Base-by-base conservation (phyloP, 2,329 filamentous ascomycete species). In the Penicillium sp. region DNA sequence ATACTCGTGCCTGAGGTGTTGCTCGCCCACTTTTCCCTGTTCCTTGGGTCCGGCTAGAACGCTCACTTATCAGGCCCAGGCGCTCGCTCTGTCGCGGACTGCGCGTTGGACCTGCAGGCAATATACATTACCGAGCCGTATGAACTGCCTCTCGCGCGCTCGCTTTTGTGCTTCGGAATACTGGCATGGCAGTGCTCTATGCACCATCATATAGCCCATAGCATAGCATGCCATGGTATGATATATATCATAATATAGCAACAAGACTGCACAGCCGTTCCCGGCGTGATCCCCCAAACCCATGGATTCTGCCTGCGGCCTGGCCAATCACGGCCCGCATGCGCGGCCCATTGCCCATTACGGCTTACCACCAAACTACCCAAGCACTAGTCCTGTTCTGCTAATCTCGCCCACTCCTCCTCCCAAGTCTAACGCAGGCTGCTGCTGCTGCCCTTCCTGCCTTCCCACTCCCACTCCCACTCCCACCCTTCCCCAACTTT, bases 401-500 rank as follows among this genome's bases (percentile, higher is more conserved):
- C 24, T 21, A 51, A 51, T 42, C 50, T 45, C 18, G 38, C 49
- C 38, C 50, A 35, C 50, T 35, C 50, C 50, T 53, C 20, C 26
- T 18, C 11, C 43, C 43, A 5, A 24, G 42, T 20, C 6, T 18
- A 46, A 46, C 43, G n/a, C n/a, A n/a, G 43, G 5, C 26, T 47
- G 26, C 45, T 28, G n/a, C n/a, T 18, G 20, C 24, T 45, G 30
- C 18, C 23, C 20, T 12, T 5, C 40, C 24, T 35, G 47, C 54
- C 33, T 46, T 48, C 56, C 45, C 20, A 46, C 55, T 46, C 48
- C 50, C 53, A 47, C 55, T 35, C 24, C 50, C 40, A 16, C 38
- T 52, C 52, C 58, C 55, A 33, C 51, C 56, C 59, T 55, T 53
- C 59, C 55, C 59, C 59, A 62, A 60, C 57, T 62, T 62, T 64